Evolutionary conservation across 1,284 basidiomycete genomes (phyloP).

Genomic region (Ustanciosporium gigantosporum): DNA sequence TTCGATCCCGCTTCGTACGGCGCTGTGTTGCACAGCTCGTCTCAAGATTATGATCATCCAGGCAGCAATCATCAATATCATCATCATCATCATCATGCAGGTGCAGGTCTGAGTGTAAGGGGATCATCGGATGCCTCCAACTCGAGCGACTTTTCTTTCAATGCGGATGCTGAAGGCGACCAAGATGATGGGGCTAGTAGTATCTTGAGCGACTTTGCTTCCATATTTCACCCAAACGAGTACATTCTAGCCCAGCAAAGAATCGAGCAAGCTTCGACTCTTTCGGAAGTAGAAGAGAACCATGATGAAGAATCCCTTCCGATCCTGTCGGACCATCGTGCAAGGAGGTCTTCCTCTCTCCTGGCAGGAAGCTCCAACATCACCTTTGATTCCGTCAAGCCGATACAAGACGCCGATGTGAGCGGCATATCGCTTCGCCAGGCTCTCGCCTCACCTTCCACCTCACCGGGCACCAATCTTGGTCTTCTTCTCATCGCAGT

Average conservation of each 20-base stretch:
- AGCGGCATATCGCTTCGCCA: conserved; percentile 33
- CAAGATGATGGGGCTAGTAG: conserved; percentile 11
- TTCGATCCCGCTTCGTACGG: conserved; percentile 32
- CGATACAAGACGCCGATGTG: conserved; percentile 2
- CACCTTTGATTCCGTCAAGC: too few relatives aligned
- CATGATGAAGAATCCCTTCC: conserved; percentile 22
- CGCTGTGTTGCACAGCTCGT: conserved; percentile 11
- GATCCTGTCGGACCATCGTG: conserved; percentile 1
- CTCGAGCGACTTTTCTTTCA: background rate
- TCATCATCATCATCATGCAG: background rate
- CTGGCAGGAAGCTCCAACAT: too few relatives aligned
- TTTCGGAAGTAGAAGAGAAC: conserved; percentile 11
- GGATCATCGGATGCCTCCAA: too few relatives aligned
- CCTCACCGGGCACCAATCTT: conserved; percentile 32
- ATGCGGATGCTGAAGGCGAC: conserved; percentile 3
- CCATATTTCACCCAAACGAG: conserved; percentile 38
- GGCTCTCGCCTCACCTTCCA: conserved; percentile 25
- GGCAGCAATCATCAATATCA: background rate
- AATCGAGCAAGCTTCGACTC: conserved; percentile 8
- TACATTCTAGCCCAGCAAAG: conserved; percentile 27
- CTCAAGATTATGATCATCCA: background rate
- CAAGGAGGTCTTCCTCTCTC: background rate
- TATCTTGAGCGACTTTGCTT: conserved; percentile 32
- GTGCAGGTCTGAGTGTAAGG: too few relatives aligned
- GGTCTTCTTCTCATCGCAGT: conserved; percentile 37